phyloP scores from a whole-genome alignment of 2,329 filamentous ascomycete genomes.

The Pyricularia sp. region DNA sequence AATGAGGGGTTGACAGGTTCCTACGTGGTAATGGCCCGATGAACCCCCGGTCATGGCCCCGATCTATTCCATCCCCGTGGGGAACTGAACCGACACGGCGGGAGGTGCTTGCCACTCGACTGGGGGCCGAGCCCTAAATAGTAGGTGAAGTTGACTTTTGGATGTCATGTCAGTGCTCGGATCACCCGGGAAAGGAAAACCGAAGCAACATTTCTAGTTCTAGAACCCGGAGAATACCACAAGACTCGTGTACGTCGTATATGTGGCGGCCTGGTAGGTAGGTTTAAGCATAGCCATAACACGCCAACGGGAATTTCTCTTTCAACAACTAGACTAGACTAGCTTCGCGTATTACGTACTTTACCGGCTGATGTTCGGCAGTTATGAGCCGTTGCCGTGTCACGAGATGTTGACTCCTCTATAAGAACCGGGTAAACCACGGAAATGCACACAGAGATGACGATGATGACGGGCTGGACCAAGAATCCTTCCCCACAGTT shows the following conservation, averaged over 20 bases:
- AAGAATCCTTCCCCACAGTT: neutral
- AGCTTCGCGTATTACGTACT: neutral
- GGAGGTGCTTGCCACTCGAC: neutral
- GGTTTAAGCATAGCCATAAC: too few relatives aligned
- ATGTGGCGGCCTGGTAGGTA: too few relatives aligned
- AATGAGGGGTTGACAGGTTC: neutral
- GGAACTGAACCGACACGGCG: neutral
- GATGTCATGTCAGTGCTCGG: too few relatives aligned
- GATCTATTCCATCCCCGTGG: neutral
- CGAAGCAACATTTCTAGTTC: neutral
- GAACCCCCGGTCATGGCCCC: neutral
- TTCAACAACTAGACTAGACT: too few relatives aligned
- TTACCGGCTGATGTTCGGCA: neutral
- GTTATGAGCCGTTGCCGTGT: neutral
- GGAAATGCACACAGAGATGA: neutral
- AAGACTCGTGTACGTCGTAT: too few relatives aligned
- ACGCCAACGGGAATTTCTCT: too few relatives aligned
- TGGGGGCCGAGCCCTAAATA: neutral
- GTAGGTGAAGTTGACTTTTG: neutral
- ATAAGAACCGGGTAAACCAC: neutral
- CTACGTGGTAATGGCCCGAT: neutral
- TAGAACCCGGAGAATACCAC: neutral
- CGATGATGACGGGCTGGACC: neutral
- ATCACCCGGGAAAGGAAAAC: neutral
- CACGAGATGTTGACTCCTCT: neutral